These are phyloP conservation scores for Lodderomyces elongisporus DNA, from an alignment of 1,139 yeast genomes.

Conservation along the genomic window DNA sequence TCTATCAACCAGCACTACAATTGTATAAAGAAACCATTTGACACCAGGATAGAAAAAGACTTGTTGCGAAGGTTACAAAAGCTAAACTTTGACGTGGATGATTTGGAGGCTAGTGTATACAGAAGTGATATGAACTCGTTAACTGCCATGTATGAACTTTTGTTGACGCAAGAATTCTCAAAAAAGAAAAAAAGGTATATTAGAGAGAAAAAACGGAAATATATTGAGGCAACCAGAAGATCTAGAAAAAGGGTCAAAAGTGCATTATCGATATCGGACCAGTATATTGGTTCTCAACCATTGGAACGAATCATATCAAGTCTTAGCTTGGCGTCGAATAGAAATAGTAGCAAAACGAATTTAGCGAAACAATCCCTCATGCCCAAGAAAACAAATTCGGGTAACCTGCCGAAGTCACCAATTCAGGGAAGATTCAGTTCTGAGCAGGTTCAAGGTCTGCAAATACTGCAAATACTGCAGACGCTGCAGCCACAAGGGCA, in stretches of 20 bases:
- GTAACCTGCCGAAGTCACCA: slow-evolving; percentile 8
- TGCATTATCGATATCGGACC: slow-evolving; percentile 34
- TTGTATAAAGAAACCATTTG: slow-evolving; percentile 43
- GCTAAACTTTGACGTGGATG: slow-evolving; percentile 62
- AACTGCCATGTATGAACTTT: slow-evolving; percentile 80
- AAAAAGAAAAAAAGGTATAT: slow-evolving; percentile 32
- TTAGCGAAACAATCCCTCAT: slow-evolving; percentile 9
- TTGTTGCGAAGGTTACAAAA: slow-evolving; percentile 60
- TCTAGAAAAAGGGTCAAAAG: slow-evolving; percentile 49
- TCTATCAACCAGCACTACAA: slow-evolving; percentile 40
- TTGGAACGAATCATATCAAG: slow-evolving; percentile 38
- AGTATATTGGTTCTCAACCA: slow-evolving; percentile 27
- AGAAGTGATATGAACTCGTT: slow-evolving; percentile 67
- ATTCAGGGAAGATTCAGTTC: slow-evolving; percentile 5
- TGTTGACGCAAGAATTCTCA: slow-evolving; percentile 56
- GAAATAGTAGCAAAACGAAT: slow-evolving; percentile 17
- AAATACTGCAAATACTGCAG: not conserved
- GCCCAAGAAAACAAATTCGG: slow-evolving; percentile 5
- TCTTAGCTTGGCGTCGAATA: slow-evolving; percentile 31
- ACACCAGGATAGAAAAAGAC: slow-evolving; percentile 58
- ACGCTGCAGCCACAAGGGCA: not conserved
- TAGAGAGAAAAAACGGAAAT: slow-evolving; percentile 36
- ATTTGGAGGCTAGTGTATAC: slow-evolving; percentile 56
- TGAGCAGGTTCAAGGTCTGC: not conserved
- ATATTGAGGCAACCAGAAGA: slow-evolving; percentile 37